phyloP scores from a whole-genome alignment of 805 yeast genomes.

The Ogataea ramenticola region DNA sequence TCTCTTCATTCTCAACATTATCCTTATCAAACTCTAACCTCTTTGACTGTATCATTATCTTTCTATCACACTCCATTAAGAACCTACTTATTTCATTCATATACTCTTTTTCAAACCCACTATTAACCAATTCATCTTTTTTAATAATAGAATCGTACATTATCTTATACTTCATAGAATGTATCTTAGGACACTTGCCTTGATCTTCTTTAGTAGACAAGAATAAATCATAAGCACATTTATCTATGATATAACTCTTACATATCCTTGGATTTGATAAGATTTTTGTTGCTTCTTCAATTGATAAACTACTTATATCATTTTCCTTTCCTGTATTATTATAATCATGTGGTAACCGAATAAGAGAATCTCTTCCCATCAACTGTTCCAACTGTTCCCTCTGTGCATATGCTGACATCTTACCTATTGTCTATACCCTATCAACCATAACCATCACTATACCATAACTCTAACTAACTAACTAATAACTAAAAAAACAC shows the following conservation, averaged over 20 bases:
- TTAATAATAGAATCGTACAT: constrained; percentile 48
- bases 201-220: constrained; percentile 74
- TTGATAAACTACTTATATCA: not conserved
- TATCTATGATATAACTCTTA: constrained; percentile 74
- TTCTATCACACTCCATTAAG: constrained; percentile 58
- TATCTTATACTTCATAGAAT: constrained; percentile 64
- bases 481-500: too few relatives aligned
- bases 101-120: constrained; percentile 40
- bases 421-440: too few relatives aligned
- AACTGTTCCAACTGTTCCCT: constrained; percentile 68
- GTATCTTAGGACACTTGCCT: constrained; percentile 74
- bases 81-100: constrained; percentile 40
- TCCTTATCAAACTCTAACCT: constrained; percentile 59
- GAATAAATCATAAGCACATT: constrained; percentile 81
- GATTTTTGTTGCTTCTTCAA: not conserved
- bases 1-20: constrained; percentile 41
- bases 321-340: constrained; percentile 4
- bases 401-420: constrained; percentile 61
- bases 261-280: constrained; percentile 55
- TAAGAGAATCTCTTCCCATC: constrained; percentile 58
- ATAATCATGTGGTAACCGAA: constrained; percentile 20
- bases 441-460: too few relatives aligned
- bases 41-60: constrained; percentile 54
- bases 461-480: too few relatives aligned
- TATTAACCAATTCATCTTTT: constrained; percentile 27